These are phyloP conservation scores for Tolypocladium pustulatum DNA, from an alignment of 2,329 filamentous ascomycete genomes.

Conservation along the genomic window DNA sequence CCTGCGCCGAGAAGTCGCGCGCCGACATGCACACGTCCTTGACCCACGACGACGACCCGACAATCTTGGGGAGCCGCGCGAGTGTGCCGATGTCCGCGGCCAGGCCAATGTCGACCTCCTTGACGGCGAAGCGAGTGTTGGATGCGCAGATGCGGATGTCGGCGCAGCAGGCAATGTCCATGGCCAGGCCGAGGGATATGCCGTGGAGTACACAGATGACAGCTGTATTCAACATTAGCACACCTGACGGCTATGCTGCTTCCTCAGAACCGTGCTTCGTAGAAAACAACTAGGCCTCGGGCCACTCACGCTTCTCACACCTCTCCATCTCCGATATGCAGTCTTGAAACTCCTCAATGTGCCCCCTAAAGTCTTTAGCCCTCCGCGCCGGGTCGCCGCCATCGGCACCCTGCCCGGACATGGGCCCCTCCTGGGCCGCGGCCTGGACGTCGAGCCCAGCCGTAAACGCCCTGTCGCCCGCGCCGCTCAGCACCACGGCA, in stretches of 20 bases:
- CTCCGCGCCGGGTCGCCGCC: conserved; percentile 51
- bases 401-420: conserved; percentile 17
- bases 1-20: conserved; percentile 55
- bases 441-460: conserved; percentile 75
- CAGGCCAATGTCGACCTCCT: conserved; percentile 74
- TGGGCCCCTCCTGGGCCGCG: conserved; percentile 42
- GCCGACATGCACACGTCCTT: conserved; percentile 70
- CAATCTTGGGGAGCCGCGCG: conserved; percentile 60
- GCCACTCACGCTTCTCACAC: conserved; percentile 73
- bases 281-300: neutral
- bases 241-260: neutral
- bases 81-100: conserved; percentile 73
- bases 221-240: conserved; percentile 30
- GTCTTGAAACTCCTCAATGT: conserved; percentile 72
- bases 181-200: conserved; percentile 64
- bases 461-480: conserved; percentile 76
- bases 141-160: conserved; percentile 58
- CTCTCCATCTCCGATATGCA: conserved; percentile 67
- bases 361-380: conserved; percentile 50
- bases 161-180: conserved; percentile 61
- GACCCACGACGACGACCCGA: conserved; percentile 63
- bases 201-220: conserved; percentile 77
- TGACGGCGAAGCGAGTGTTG: conserved; percentile 56
- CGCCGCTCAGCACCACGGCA: conserved; percentile 67
- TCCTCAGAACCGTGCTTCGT: neutral